Evolutionary conservation across 768 basidiomycete genomes (phyloP), one percentile per base, ranked within the genome.

Genomic region (Boletus patriciae): DNA sequence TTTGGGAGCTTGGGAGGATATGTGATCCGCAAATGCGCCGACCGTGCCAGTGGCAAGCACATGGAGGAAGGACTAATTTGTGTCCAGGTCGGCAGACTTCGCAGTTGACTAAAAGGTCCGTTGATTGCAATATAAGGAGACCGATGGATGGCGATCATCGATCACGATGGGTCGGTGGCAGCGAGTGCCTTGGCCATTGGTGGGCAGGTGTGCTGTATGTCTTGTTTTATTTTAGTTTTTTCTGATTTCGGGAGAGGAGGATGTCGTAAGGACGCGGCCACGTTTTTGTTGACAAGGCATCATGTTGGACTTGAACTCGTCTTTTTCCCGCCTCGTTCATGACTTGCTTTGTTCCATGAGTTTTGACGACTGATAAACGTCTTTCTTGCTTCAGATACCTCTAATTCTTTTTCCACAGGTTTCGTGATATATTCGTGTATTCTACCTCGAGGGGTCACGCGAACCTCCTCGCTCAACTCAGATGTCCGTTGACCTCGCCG

Each of bases 191-290:
- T 13, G 18, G 25, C 7, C 50, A 21, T n/a, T n/a, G n/a, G 27
- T 27, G 34, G 25, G 21, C 16, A 29, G 27, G 34, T 31, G 51
- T 48, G 61, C 11, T 62, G 38, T 12, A 34, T 34, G 34, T 38
- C 37, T 9, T 37, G 31, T 52, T 33, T 12, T 31, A 31, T 31
- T 31, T 31, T 31, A 31, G 7, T 11, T 55, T 29, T 29, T 41
- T 16, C 10, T 31, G 11, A 10, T 31, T 31, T 31, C 29, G 29
- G 29, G 27, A 6, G 29, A 29, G 33, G n/a, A 27, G 47, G 45
- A n/a, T 72, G 56, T 55, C 71, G 69, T 71, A 73, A 73, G n/a
- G 18, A 19, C 0, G 38, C 15, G 18, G 59, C 62, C 71, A 73
- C 71, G 71, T 61, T 68, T 59, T 60, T 42, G 38, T 45, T 43